Base-by-base conservation (phyloP, 2,329 filamentous ascomycete genomes). In the Apiospora pterosperma region DNA sequence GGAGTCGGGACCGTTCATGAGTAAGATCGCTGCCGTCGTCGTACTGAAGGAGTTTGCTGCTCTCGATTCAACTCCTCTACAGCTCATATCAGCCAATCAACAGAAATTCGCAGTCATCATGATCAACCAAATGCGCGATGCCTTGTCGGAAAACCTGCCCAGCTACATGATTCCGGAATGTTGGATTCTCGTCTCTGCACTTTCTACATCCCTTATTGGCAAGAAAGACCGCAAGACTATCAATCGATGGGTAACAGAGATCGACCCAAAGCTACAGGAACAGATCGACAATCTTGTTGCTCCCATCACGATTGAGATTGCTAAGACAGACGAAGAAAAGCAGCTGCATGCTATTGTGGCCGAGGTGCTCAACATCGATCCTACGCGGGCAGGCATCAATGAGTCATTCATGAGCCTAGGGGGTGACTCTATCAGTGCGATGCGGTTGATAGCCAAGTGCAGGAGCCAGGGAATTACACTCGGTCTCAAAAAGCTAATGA, bases 341-440 rank as follows among this genome's bases (percentile, higher is more conserved):
- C 38, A 21, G n/a, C 10, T 60, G 11, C 58, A 36, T 23, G 34
- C 58, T 2, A 60, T 39, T 38, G 58, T 38, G n/a, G 10, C 58
- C 5, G 58, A 60, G 16, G 36, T 60, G 8, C 58, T 60, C 5
- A 36, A 38, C 11, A 28, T 60, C 5, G 58, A 60, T n/a, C n/a
- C 34, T 16, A 16, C 16, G 16, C 23, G 34, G 34, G 58, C 34
- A 16, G 58, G 58, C 34, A 78, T 81, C 74, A 80, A 81, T 69
- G n/a, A 28, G 21, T 38, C 34, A 5, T 60, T 60, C 34, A 38
- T 60, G 58, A 23, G 36, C 16, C n/a, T 60, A 0, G 58, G 58
- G 5, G 58, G 58, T 8, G 58, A 60, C 16, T 60, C 58, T n/a
- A 60, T 60, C 34, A 38, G 34, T 19, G 58, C 58, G n/a, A 60